Evolutionary conservation across 495 filamentous ascomycete genomes (phyloP).

Genomic region (Thermochaetoides thermophila): DNA sequence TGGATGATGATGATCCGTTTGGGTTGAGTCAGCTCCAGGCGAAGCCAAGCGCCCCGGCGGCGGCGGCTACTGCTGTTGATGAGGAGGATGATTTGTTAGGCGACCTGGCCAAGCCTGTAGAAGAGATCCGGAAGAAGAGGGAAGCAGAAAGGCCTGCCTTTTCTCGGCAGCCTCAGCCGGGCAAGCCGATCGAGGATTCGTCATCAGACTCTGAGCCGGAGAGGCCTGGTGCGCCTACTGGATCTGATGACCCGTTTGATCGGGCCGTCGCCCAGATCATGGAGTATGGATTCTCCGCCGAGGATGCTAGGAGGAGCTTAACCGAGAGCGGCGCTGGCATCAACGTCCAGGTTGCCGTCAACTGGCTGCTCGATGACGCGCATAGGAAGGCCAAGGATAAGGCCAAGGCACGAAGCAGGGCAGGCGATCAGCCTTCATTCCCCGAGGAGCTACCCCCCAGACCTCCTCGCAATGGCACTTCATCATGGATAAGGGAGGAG

Average conservation of each 20-base stretch:
- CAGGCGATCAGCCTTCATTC: conserved; percentile 11
- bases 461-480: conserved; percentile 19
- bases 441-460: conserved; percentile 16
- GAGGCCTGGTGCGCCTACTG: conserved; percentile 10
- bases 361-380: conserved; percentile 81
- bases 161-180: conserved; percentile 23
- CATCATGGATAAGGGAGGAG: conserved; percentile 25
- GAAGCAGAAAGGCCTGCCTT: conserved; percentile 19
- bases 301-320: conserved; percentile 65
- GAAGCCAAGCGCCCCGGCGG: conserved; percentile 17
- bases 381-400: conserved; percentile 55
- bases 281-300: conserved; percentile 84
- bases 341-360: conserved; percentile 76
- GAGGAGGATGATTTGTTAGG: conserved; percentile 90
- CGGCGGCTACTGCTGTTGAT: conserved; percentile 40
- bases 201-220: conserved; percentile 29
- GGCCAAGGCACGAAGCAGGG: conserved; percentile 17
- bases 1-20: conserved; percentile 68
- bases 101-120: conserved; percentile 71
- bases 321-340: conserved; percentile 61
- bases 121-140: conserved; percentile 42
- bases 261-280: conserved; percentile 77
- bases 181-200: conserved; percentile 30
- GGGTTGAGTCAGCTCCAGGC: conserved; percentile 55
- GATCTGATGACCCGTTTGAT: conserved; percentile 48